A percentile compares a stretch with the other conserved stretches of the same genome.
These are phyloP conservation scores for Aspergillus sp. DNA, from an alignment of 2,329 filamentous ascomycete species.

Conservation along the genomic window DNA sequence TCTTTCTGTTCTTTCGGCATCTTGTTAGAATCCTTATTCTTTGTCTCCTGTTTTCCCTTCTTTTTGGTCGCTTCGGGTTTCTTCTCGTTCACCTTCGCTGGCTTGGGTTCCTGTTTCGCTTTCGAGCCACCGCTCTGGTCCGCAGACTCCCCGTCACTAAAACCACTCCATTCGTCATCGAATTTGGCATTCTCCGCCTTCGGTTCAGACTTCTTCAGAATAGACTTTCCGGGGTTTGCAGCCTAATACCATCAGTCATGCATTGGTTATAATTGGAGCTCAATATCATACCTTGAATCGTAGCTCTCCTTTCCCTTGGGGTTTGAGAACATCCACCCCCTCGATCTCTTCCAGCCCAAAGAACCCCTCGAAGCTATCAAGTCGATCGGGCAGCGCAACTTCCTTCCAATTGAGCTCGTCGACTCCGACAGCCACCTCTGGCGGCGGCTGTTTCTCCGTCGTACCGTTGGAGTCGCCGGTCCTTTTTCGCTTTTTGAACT, in stretches of 20 bases:
- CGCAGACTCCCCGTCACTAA: constrained; percentile 53
- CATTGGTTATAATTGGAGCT: background rate
- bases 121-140: constrained; percentile 17
- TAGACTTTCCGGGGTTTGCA: constrained; percentile 34
- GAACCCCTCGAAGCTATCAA: constrained; percentile 91
- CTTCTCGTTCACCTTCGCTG: constrained; percentile 20
- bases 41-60: constrained; percentile 23
- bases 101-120: constrained; percentile 10
- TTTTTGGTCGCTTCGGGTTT: constrained; percentile 10
- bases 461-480: constrained; percentile 17
- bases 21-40: constrained; percentile 11
- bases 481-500: constrained; percentile 39
- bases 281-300: constrained; percentile 40
- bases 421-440: constrained; percentile 36
- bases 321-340: constrained; percentile 77
- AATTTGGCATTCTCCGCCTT: constrained; percentile 31
- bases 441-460: constrained; percentile 19
- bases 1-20: constrained; percentile 24
- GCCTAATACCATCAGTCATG: constrained; percentile 24
- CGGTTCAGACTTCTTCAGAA: constrained; percentile 25
- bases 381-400: constrained; percentile 69
- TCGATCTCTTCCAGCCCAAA: constrained; percentile 90
- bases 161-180: constrained; percentile 65
- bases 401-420: constrained; percentile 63
- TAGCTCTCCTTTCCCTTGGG: constrained; percentile 54